A percentile compares a stretch with the other conserved stretches of the same genome.
phyloP scores from a whole-genome alignment of 257 asterid species.

The Nicotiana noctiflora region DNA sequence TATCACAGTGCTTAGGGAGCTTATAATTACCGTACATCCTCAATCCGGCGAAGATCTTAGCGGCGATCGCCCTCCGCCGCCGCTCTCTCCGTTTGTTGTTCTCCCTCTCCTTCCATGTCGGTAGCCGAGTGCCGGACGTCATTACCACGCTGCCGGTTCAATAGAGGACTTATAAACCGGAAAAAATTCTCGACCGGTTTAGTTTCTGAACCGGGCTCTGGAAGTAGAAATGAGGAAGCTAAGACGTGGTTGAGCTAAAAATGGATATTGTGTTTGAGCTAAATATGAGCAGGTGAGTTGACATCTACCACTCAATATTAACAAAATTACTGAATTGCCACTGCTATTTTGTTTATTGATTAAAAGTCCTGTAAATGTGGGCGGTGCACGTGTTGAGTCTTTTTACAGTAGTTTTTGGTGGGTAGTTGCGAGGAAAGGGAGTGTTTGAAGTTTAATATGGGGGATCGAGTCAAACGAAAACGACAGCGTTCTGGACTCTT shows the following conservation, averaged over 20 bases:
- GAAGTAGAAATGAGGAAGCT: not conserved
- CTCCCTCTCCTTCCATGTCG: constrained; percentile 97
- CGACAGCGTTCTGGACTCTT: too few relatives aligned
- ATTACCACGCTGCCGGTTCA: constrained; percentile 27
- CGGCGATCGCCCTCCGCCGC: constrained; percentile 90
- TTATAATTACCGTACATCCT: constrained; percentile 84
- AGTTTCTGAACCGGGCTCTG: not conserved
- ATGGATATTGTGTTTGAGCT: not conserved
- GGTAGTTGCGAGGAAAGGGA: constrained; percentile 19
- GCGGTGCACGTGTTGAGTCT: constrained; percentile 48
- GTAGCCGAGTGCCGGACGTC: constrained; percentile 84
- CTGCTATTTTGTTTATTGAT: constrained; percentile 1
- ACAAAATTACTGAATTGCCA: constrained; percentile 32
- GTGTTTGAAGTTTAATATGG: not conserved
- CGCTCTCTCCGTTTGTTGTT: constrained; percentile 96
- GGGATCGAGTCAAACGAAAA: too few relatives aligned
- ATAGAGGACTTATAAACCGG: not conserved
- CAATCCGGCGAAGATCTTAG: constrained; percentile 86
- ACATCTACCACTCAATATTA: constrained; percentile 20
- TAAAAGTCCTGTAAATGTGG: constrained; percentile 43
- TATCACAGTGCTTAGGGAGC: constrained; percentile 96
- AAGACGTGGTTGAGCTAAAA: not conserved
- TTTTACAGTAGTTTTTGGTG: constrained; percentile 29
- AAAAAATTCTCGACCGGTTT: not conserved
- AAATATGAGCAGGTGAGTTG: not conserved